Evolutionary conservation across 805 yeast genomes (phyloP), one percentile per base, ranked within the genome.

Genomic region (Candida nitratophila): DNA sequence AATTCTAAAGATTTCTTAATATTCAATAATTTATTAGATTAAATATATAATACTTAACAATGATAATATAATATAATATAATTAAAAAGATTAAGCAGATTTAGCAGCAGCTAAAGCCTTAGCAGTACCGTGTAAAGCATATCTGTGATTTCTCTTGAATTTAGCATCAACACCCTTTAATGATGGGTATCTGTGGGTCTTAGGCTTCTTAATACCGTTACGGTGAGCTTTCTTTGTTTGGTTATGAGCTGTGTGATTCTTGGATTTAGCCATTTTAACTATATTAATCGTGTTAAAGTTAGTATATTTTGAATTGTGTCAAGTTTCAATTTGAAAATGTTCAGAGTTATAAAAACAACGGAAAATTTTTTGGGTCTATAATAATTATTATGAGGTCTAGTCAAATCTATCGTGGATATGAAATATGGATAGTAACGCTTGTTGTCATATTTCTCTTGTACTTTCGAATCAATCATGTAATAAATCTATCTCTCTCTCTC

Each of bases 211-310:
- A 81, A 93, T 91, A 80, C 99, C 99, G 86, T 93, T 93, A 73
- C 84, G 90, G 97, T 93, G 99, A 69, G 98, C 98, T 95, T 93
- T 93, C 73, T 76, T 86, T 89, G 85, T 86, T 79, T 91, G 98
- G 95, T 93, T 93, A 79, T 93, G 99, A 77, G 89, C 90, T 77
- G 99, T 93, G 75, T 93, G 98, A 79, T 93, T 93, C 96, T 93
- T 93, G 62, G 98, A 91, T 81, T 93, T 93, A 75, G 99, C 73
- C 99, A 93, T 91, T 76, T 65, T n/a, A 15, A 15, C 72, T 68
- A 66, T 60, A 50, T 21, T 29, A 29, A 29, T 10, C 5, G 4
- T 26, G 43, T 14, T 10, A 35, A 21, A 16, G 33, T 29, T 21
- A 27, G 47, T 44, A 41, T 41, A 26, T 40, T 9, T 29, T 29